Percentiles rank a stretch among this genome's conserved stretches.
Evolutionary conservation across 2,329 filamentous ascomycete genomes (phyloP).

Genomic region (Akanthomyces uredinophilus): DNA sequence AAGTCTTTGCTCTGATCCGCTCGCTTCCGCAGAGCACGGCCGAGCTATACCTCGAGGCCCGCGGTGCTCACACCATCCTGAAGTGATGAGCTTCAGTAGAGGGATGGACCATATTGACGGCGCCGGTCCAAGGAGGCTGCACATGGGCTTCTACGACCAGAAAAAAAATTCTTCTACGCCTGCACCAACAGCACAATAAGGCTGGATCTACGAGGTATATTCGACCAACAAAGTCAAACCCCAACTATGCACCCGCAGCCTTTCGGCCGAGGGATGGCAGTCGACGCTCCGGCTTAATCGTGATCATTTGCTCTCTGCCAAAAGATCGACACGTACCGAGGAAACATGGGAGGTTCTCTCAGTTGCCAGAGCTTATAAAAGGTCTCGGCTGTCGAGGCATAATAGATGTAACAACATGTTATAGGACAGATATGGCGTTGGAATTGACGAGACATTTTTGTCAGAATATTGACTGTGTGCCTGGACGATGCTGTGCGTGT

Average conservation of each 20-base stretch:
- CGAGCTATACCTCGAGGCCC: slow-evolving; percentile 82
- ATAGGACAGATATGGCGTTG: slow-evolving; percentile 1
- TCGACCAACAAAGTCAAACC: slow-evolving; percentile 93
- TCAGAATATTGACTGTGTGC: background rate
- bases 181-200: background rate
- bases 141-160: background rate
- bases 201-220: slow-evolving; percentile 43
- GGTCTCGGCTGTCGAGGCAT: slow-evolving; percentile 51
- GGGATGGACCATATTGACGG: background rate
- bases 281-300: slow-evolving; percentile 99
- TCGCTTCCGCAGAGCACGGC: slow-evolving; percentile 74
- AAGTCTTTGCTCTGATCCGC: slow-evolving; percentile 82
- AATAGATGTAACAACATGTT: slow-evolving; percentile 17
- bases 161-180: background rate
- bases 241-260: slow-evolving; percentile 77
- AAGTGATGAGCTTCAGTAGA: slow-evolving; percentile 54
- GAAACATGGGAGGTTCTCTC: slow-evolving; percentile 59
- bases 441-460: background rate
- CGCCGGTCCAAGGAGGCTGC: background rate
- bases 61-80: slow-evolving; percentile 87
- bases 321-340: slow-evolving; percentile 69
- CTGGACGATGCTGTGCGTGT: background rate
- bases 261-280: slow-evolving; percentile 76
- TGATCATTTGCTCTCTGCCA: slow-evolving; percentile 81
- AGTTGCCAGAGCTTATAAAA: slow-evolving; percentile 51